Evolutionary conservation across 2,329 filamentous ascomycete genomes (phyloP).

Genomic region (Amylocarpus encephaloides): DNA sequence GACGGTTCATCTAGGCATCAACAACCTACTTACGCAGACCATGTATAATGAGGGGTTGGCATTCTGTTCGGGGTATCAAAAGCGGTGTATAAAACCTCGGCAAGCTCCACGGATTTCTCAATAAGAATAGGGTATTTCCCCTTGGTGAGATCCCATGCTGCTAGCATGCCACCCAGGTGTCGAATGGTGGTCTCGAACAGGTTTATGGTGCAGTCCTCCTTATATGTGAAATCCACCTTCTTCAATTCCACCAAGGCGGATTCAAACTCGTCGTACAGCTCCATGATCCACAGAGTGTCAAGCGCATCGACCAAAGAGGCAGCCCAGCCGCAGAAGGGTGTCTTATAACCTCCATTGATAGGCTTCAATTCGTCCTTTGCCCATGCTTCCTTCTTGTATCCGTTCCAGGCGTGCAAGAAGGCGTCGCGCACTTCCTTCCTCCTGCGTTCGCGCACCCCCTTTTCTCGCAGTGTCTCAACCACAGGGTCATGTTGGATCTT

Average conservation of each 20-base stretch:
- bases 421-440: slow-evolving; percentile 18
- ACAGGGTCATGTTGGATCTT: slow-evolving; percentile 22
- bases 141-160: slow-evolving; percentile 33
- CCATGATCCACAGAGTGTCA: slow-evolving; percentile 85
- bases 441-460: slow-evolving; percentile 12
- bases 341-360: slow-evolving; percentile 56
- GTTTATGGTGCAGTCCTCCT: slow-evolving; percentile 28
- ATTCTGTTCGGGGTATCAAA: slow-evolving; percentile 51
- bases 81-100: slow-evolving; percentile 29
- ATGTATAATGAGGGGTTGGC: slow-evolving; percentile 32
- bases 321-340: slow-evolving; percentile 91
- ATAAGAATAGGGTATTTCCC: slow-evolving; percentile 26
- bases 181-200: slow-evolving; percentile 37
- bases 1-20: not conserved
- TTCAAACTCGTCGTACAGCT: slow-evolving; percentile 68
- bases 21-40: slow-evolving; percentile 21
- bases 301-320: slow-evolving; percentile 77
- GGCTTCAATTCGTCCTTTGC: slow-evolving; percentile 82
- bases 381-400: slow-evolving; percentile 78
- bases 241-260: slow-evolving; percentile 63
- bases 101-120: slow-evolving; percentile 30
- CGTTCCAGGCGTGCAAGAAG: slow-evolving; percentile 55
- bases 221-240: slow-evolving; percentile 44
- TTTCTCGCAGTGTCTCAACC: slow-evolving; percentile 13
- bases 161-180: slow-evolving; percentile 34